Evolutionary conservation across 768 basidiomycete species (phyloP).

Genomic region (Suillus hirtellus): DNA sequence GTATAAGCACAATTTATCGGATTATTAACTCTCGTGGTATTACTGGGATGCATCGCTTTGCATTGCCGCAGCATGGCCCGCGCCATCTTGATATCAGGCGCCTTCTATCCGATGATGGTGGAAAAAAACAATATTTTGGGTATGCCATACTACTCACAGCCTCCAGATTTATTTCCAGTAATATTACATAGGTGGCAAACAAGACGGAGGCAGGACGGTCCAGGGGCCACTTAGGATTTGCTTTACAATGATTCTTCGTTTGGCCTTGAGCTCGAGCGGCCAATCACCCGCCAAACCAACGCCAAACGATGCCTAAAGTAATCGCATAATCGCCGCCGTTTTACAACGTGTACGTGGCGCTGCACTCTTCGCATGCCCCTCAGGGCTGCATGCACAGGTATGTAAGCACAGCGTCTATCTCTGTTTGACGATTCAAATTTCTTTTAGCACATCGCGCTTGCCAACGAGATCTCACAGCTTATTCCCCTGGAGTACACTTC

Average conservation of each 20-base stretch:
- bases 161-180: background rate
- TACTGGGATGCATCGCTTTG: background rate
- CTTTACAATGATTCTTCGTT: background rate
- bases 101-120: constrained; percentile 3
- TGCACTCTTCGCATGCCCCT: background rate
- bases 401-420: constrained; percentile 1
- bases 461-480: background rate
- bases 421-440: background rate
- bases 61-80: constrained; percentile 7
- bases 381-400: background rate
- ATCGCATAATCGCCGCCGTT: background rate
- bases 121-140: background rate
- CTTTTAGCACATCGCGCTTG: background rate
- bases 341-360: constrained; percentile 1
- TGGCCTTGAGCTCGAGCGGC: background rate
- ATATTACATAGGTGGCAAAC: background rate
- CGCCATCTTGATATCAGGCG: too few relatives aligned
- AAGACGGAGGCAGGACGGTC: background rate
- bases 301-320: background rate
- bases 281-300: background rate
- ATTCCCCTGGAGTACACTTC: background rate
- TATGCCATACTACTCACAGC: background rate
- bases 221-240: background rate
- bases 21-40: background rate
- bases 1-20: constrained; percentile 1